Conservation (phyloP, 305 asterid species). For the Fraxinus latifolia region DNA sequence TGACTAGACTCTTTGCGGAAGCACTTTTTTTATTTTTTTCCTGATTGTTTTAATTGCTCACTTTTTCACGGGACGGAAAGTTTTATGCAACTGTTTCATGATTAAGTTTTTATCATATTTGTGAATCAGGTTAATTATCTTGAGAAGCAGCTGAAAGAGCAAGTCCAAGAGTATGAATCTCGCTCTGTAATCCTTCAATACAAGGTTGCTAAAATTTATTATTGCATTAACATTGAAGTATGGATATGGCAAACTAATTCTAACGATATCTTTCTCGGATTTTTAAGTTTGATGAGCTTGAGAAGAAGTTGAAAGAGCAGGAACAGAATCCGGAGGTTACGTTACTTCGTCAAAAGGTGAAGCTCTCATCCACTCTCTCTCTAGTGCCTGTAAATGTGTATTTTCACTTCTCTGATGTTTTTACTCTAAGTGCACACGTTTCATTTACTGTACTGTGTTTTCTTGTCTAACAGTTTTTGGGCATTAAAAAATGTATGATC, state of each 20-base stretch:
- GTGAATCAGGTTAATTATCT: constrained; percentile 67
- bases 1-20: not conserved
- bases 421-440: not conserved
- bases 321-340: constrained; percentile 48
- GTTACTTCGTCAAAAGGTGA: constrained; percentile 52
- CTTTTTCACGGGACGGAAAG: not conserved
- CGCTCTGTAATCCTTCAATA: constrained; percentile 51
- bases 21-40: not conserved
- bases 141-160: constrained; percentile 66
- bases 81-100: not conserved
- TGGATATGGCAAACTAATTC: not conserved
- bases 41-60: not conserved
- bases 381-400: constrained; percentile 19
- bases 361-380: constrained; percentile 1
- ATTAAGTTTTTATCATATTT: constrained; percentile 5
- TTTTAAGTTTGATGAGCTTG: constrained; percentile 69
- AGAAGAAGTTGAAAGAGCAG: constrained; percentile 49
- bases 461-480: not conserved
- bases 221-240: not conserved
- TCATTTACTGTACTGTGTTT: constrained; percentile 1
- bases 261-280: constrained; percentile 9
- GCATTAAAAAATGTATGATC: not conserved
- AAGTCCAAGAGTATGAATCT: constrained; percentile 51
- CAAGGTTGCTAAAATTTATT: constrained; percentile 46
- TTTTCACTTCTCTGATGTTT: not conserved